Evolutionary conservation across 2,329 filamentous ascomycete species (phyloP).

Genomic region (Colletotrichum zoysiae): DNA sequence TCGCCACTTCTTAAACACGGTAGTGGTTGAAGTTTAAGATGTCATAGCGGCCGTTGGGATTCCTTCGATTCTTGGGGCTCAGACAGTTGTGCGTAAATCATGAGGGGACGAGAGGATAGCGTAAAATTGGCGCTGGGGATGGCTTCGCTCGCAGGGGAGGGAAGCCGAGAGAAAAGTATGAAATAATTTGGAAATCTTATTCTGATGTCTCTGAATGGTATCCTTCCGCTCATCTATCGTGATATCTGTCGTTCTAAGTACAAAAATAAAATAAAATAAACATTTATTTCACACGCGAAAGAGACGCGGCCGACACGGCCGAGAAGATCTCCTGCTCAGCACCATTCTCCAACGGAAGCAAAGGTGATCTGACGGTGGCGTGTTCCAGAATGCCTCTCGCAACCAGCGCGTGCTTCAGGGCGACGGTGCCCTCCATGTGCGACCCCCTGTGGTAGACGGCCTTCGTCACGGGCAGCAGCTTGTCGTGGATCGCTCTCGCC

Average conservation of each 20-base stretch:
- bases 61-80: neutral
- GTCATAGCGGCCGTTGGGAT: neutral
- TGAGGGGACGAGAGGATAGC: neutral
- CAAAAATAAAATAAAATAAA: neutral
- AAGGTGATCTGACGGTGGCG: slow-evolving; percentile 62
- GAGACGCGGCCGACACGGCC: slow-evolving; percentile 51
- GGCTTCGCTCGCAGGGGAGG: neutral
- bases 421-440: slow-evolving; percentile 67
- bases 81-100: neutral
- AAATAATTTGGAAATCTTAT: no score
- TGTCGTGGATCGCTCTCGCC: slow-evolving; percentile 63
- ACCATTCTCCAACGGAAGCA: slow-evolving; percentile 58
- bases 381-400: slow-evolving; percentile 63
- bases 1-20: neutral
- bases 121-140: neutral
- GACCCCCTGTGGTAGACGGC: slow-evolving; percentile 67
- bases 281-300: slow-evolving; percentile 34
- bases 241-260: neutral
- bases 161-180: neutral
- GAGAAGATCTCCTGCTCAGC: slow-evolving; percentile 58
- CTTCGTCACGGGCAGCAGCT: slow-evolving; percentile 63
- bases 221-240: neutral
- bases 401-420: slow-evolving; percentile 64
- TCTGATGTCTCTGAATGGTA: neutral
- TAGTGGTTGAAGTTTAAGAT: neutral